These are phyloP conservation scores for Pseudocercospora vitis DNA, from an alignment of 2,329 filamentous ascomycete species.

Conservation along the genomic window DNA sequence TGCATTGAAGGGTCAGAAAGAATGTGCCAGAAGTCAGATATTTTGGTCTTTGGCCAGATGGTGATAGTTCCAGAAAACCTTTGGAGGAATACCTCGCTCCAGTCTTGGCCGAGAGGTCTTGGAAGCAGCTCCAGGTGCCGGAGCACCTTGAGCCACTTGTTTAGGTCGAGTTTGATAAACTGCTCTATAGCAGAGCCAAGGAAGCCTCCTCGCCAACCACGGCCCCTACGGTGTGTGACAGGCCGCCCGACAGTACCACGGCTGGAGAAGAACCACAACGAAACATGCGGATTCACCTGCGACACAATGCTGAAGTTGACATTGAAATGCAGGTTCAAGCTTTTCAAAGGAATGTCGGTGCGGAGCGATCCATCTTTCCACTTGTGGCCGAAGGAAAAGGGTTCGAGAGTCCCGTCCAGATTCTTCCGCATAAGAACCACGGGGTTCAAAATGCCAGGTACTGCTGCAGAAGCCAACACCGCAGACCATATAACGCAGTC, in stretches of 20 bases:
- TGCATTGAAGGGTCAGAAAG: conserved; percentile 76
- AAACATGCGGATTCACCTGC: conserved; percentile 94
- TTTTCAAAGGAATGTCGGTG: conserved; percentile 92
- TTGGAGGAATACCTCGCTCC: conserved; percentile 95
- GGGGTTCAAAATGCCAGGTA: conserved; percentile 93
- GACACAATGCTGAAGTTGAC: conserved; percentile 93
- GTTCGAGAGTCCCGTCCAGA: conserved; percentile 70
- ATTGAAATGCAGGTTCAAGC: conserved; percentile 94
- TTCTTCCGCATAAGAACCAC: conserved; percentile 90
- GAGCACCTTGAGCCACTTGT: conserved; percentile 95
- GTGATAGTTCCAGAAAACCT: conserved; percentile 93
- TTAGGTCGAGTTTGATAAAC: conserved; percentile 92
- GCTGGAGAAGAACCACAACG: conserved; percentile 97
- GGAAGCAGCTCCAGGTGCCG: conserved; percentile 90
- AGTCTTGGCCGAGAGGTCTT: conserved; percentile 87
- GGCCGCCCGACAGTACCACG: conserved; percentile 87
- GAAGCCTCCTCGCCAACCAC: conserved; percentile 94
- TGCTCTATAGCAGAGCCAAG: conserved; percentile 89
- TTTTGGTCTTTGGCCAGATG: conserved; percentile 83
- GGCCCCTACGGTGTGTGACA: conserved; percentile 88
- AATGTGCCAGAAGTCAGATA: conserved; percentile 81
- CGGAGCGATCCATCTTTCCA: conserved; percentile 97
- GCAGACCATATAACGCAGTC: conserved; percentile 99
- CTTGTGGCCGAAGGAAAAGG: conserved; percentile 97
- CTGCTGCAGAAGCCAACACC: conserved; percentile 88